Conservation (phyloP, 306 rosid genomes). For the Inga leiocalycina region DNA sequence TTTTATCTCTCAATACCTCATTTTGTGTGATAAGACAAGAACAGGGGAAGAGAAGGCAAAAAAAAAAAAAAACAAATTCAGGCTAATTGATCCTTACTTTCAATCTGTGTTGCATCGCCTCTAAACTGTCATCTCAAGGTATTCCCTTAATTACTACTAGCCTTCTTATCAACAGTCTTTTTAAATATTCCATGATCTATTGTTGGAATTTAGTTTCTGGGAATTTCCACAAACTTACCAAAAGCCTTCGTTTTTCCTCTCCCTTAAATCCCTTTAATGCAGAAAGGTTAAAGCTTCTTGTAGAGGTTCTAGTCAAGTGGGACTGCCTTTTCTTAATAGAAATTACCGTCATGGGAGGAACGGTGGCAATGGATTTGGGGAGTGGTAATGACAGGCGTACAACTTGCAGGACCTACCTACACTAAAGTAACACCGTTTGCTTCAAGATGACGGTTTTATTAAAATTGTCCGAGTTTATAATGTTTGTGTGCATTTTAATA, state of each 20-base stretch:
- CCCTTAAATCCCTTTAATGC: neutral
- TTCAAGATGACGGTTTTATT: too few relatives aligned
- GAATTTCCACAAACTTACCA: too few relatives aligned
- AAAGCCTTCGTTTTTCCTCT: neutral
- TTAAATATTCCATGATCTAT: neutral
- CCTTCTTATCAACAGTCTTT: neutral
- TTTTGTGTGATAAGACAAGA: too few relatives aligned
- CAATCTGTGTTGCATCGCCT: neutral
- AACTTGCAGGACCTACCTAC: too few relatives aligned
- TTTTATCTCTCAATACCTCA: too few relatives aligned
- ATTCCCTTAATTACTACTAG: too few relatives aligned
- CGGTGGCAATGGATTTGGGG: slow-evolving; percentile 38
- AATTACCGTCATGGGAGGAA: slow-evolving; percentile 48
- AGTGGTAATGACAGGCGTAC: slow-evolving; percentile 38
- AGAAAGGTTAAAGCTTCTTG: neutral
- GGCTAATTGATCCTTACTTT: too few relatives aligned
- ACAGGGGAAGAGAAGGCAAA: too few relatives aligned
- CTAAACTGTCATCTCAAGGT: neutral
- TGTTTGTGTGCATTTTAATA: too few relatives aligned
- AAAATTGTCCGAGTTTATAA: too few relatives aligned
- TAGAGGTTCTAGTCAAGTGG: slow-evolving; percentile 19
- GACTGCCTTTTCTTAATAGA: slow-evolving; percentile 31
- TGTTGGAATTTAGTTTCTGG: neutral
- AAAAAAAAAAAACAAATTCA: too few relatives aligned
- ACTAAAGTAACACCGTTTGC: too few relatives aligned